Base-by-base conservation (phyloP, 495 filamentous ascomycete genomes). In the Apiosordaria backusii region DNA sequence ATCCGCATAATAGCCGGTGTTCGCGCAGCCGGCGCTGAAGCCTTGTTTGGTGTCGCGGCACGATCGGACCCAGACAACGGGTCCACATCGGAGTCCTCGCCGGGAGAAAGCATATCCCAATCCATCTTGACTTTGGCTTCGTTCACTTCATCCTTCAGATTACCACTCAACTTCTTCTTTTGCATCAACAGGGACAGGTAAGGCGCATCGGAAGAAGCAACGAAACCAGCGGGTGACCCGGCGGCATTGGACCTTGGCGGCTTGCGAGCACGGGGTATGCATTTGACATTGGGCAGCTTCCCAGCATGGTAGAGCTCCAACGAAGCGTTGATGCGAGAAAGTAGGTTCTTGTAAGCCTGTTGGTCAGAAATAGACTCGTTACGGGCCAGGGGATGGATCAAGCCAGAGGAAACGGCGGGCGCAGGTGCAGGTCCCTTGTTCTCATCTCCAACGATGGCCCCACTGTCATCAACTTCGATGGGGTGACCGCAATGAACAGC, bases 401-500 rank as follows among this genome's bases (percentile, higher is more conserved):
- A 81, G 4, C 86, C 85, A 27, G 84, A 75, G 15, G 22, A 54
- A 18, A 57, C 52, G 22, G 63, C 45, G 18, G 68, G 22, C 24
- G 64, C 55, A 29, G 61, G 64, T 25, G 63, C 54, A 27, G 70
- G 52, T 16, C 84, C 70, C 59, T 83, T 82, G 65, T 74, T 84
- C 62, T 85, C 86, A 53, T 79, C 80, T 54, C 81, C 84, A 64
- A 85, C 77, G n/a, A 85, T 72, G 52, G 77, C 78, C 26, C 86
- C 87, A 63, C 79, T 75, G 54, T 89, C 84, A 66, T 90, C 85
- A 58, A 86, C 80, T 65, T 96, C 91, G 55, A 97, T 87, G 2
- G 89, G 86, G 67, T 91, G 87, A 29, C 95, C 95, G 62, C 91
- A 94, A 23, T 89, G 91, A 40, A 92, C 82, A n/a, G 95, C 95